Percentiles rank a stretch among this genome's conserved stretches.
Evolutionary conservation across 345 rosid species (phyloP).

Genomic region (Kernera saxatilis): DNA sequence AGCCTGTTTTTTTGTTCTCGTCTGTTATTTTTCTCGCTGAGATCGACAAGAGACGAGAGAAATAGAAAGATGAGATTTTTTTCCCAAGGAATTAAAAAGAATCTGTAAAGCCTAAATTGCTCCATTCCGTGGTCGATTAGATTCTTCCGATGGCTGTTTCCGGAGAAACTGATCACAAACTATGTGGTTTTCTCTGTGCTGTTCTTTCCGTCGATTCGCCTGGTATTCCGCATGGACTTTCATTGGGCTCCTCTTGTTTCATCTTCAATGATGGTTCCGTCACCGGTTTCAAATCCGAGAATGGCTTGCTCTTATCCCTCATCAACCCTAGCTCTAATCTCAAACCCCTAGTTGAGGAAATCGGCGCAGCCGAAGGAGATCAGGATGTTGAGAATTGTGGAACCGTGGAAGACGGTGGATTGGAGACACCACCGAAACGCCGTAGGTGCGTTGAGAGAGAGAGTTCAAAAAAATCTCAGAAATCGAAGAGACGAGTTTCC

Average conservation of each 20-base stretch:
- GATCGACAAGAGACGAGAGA: neutral
- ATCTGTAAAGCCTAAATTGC: neutral
- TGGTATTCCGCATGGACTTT: neutral
- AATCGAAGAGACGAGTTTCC: constrained; percentile 10
- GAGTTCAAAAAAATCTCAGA: constrained; percentile 4
- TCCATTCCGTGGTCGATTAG: neutral
- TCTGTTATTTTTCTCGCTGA: neutral
- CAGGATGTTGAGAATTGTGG: constrained; percentile 10
- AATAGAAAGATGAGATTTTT: neutral
- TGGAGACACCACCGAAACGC: constrained; percentile 18
- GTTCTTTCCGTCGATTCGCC: constrained; percentile 42
- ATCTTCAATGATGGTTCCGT: constrained; percentile 35
- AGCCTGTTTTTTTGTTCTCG: neutral
- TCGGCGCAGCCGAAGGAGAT: neutral
- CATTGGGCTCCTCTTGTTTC: constrained; percentile 42
- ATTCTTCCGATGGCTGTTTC: constrained; percentile 22
- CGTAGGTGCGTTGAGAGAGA: neutral
- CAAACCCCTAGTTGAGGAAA: neutral
- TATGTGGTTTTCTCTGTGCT: constrained; percentile 65
- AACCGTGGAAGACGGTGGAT: constrained; percentile 1
- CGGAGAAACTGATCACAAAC: constrained; percentile 41
- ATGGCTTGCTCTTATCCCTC: constrained; percentile 39
- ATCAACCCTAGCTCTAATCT: constrained; percentile 1
- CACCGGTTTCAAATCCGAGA: constrained; percentile 41
- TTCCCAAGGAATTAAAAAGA: too few species aligned